These are phyloP conservation scores for Singerocomus inundabilis DNA, from an alignment of 1,284 basidiomycete species.

Conservation along the genomic window DNA sequence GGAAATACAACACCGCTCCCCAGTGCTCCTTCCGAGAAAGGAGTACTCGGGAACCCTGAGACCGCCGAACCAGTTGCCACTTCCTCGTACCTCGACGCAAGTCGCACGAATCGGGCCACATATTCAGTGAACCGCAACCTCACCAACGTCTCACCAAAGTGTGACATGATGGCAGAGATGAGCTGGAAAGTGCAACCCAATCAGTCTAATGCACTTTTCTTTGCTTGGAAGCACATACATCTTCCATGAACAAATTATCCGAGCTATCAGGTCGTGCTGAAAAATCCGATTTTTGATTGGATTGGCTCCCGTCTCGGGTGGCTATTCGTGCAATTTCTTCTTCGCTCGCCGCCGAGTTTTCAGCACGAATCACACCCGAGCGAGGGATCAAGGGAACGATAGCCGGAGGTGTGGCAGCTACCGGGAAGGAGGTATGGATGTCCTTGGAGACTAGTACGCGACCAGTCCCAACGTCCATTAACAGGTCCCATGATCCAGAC, in stretches of 20 bases:
- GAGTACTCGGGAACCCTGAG: conserved; percentile 57
- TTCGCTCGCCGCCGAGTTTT: conserved; percentile 56
- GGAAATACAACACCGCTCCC: conserved; percentile 70
- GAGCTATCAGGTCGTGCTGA: conserved; percentile 60
- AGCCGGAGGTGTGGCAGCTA: conserved; percentile 39
- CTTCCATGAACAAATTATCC: conserved; percentile 89
- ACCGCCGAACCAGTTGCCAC: conserved; percentile 61
- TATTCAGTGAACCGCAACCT: conserved; percentile 79
- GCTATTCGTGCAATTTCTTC: conserved; percentile 55
- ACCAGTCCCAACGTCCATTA: conserved; percentile 87
- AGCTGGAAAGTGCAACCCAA: conserved; percentile 43
- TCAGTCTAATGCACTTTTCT: conserved; percentile 7
- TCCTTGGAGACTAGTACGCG: conserved; percentile 85
- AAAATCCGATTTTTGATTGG: conserved; percentile 48
- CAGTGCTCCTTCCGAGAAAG: conserved; percentile 47
- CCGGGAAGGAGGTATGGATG: conserved; percentile 62
- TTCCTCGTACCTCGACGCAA: conserved; percentile 80
- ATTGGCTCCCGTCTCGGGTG: conserved; percentile 35
- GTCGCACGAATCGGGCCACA: conserved; percentile 67
- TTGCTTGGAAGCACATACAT: conserved; percentile 58
- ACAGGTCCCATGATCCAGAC: conserved; percentile 85
- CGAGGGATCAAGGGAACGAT: conserved; percentile 49
- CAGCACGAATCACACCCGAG: conserved; percentile 60
- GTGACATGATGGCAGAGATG: conserved; percentile 64
- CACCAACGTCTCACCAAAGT: conserved; percentile 79